phyloP scores from a whole-genome alignment of 228 moss, liverwort and hornwort genomes.

The Sphagnum fallax region DNA sequence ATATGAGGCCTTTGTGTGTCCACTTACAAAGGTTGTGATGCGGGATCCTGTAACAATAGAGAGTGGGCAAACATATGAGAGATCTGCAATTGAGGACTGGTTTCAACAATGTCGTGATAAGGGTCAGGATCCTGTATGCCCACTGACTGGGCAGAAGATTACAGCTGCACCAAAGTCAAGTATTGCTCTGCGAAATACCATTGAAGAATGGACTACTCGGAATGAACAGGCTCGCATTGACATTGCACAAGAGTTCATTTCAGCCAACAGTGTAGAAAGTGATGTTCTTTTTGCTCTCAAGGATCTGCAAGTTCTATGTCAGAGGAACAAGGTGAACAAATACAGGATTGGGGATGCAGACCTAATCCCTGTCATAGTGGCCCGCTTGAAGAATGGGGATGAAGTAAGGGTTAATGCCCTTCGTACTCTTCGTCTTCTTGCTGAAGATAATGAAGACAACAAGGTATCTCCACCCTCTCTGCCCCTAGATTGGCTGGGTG shows the following conservation, averaged over 20 bases:
- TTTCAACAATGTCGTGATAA: constrained; percentile 46
- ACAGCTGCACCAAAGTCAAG: constrained; percentile 47
- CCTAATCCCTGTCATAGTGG: constrained; percentile 63
- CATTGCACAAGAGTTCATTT: constrained; percentile 40
- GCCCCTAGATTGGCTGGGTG: not conserved
- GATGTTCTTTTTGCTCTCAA: constrained; percentile 44
- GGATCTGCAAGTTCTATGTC: constrained; percentile 51
- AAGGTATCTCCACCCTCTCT: constrained; percentile 23
- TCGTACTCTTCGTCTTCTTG: constrained; percentile 55
- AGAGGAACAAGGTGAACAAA: constrained; percentile 71
- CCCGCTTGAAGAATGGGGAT: constrained; percentile 66
- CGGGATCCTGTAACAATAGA: constrained; percentile 50
- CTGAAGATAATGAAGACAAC: constrained; percentile 81
- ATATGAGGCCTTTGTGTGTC: constrained; percentile 60
- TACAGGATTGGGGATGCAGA: constrained; percentile 67
- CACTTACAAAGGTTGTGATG: constrained; percentile 59
- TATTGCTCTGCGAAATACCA: constrained; percentile 57
- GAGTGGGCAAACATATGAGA: constrained; percentile 45
- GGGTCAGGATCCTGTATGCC: constrained; percentile 36
- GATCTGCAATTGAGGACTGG: constrained; percentile 47
- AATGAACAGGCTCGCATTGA: constrained; percentile 53
- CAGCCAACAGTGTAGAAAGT: constrained; percentile 25
- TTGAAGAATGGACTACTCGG: constrained; percentile 54
- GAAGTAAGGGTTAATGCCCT: constrained; percentile 64
- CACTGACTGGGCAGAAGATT: constrained; percentile 39